phyloP scores from a whole-genome alignment of 1,284 basidiomycete species.

The Cystobasidium slooffiae region DNA sequence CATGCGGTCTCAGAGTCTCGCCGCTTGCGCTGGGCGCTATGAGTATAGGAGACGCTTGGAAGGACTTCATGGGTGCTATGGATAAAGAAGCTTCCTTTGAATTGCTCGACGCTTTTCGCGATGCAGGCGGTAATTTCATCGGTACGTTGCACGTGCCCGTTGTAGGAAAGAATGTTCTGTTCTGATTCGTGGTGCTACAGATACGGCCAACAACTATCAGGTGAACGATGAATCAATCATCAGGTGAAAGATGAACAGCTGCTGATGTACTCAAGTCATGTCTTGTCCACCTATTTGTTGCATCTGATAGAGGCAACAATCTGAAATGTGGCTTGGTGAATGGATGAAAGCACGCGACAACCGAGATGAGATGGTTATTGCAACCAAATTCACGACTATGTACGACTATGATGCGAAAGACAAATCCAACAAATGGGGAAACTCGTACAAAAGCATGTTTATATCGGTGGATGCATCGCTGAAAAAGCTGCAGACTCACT shows the following conservation, averaged over 20 bases:
- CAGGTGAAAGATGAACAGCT: neutral
- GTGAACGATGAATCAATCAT: constrained; percentile 55
- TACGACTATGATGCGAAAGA: constrained; percentile 45
- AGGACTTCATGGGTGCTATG: constrained; percentile 24
- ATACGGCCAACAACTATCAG: constrained; percentile 29
- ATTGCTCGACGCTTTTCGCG: constrained; percentile 44
- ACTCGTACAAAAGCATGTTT: constrained; percentile 61
- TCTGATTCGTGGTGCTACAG: constrained; percentile 46
- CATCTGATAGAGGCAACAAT: constrained; percentile 57
- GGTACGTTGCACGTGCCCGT: constrained; percentile 50
- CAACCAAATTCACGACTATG: constrained; percentile 64
- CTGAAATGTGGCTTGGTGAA: constrained; percentile 65
- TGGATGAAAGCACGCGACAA: constrained; percentile 64
- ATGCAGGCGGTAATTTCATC: constrained; percentile 57
- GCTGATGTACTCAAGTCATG: constrained; percentile 35
- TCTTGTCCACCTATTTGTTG: constrained; percentile 54
- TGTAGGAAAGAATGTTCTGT: constrained; percentile 44
- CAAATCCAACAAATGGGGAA: constrained; percentile 61
- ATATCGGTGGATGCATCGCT: constrained; percentile 60
- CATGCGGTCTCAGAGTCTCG: constrained; percentile 61
- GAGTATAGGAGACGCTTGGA: constrained; percentile 58
- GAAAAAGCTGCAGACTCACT: constrained; percentile 65
- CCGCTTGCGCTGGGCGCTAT: constrained; percentile 63
- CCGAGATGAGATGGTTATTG: constrained; percentile 63
- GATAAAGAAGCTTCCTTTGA: constrained; percentile 34